These are phyloP conservation scores for Clohesyomyces aquaticus DNA, from an alignment of 495 filamentous ascomycete species.

Conservation along the genomic window DNA sequence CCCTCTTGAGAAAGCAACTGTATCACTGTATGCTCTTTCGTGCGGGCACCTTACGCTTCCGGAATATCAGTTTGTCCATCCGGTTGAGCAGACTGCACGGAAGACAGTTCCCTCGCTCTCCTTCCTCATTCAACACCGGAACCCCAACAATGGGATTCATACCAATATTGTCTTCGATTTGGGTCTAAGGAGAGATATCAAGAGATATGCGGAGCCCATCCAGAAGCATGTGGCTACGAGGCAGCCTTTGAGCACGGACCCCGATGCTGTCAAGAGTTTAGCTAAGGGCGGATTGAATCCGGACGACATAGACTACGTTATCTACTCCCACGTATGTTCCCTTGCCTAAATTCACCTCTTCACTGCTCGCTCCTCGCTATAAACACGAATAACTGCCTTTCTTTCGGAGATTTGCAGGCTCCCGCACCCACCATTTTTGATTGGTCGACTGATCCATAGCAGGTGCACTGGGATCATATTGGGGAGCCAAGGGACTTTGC, in stretches of 20 bases:
- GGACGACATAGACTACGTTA: constrained; percentile 49
- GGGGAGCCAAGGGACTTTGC: constrained; percentile 50
- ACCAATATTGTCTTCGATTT: constrained; percentile 52
- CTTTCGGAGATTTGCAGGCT: too few relatives aligned
- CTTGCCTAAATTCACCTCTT: too few relatives aligned
- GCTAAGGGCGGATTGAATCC: constrained; percentile 41
- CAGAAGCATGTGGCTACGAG: constrained; percentile 46
- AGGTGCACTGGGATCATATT: constrained; percentile 52
- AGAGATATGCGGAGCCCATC: constrained; percentile 46
- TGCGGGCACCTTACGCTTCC: constrained; percentile 49
- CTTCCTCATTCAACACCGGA: constrained; percentile 50
- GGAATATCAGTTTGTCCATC: constrained; percentile 50
- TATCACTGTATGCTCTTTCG: constrained; percentile 26
- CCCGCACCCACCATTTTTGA: too few relatives aligned
- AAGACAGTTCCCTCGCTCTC: constrained; percentile 43
- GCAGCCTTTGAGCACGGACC: constrained; percentile 45
- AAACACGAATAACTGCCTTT: too few relatives aligned
- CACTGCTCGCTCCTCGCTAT: too few relatives aligned
- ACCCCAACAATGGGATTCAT: constrained; percentile 18
- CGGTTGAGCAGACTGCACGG: constrained; percentile 33
- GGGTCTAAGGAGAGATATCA: constrained; percentile 45
- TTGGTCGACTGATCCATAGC: too few relatives aligned
- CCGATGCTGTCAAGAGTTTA: constrained; percentile 48
- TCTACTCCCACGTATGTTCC: constrained; percentile 47
- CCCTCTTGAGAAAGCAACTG: constrained; percentile 24